Percentiles rank a stretch among this genome's conserved stretches.
Evolutionary conservation across 371 early-diverging fungal genomes (phyloP).

Genomic region (Lichtheimia hyalospora): DNA sequence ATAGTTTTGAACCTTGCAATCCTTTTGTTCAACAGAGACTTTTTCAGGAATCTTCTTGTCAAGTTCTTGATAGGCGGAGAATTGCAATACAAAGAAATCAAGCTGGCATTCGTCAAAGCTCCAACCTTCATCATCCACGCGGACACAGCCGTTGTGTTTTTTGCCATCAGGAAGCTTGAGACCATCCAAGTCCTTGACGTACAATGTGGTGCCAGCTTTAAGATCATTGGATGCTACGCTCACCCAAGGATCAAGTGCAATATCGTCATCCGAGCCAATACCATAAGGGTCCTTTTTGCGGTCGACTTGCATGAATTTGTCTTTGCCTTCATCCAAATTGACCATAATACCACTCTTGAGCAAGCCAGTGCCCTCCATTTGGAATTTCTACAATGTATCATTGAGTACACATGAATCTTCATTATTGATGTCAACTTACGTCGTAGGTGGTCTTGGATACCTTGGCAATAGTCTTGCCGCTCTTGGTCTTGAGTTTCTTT

Average conservation of each 20-base stretch:
- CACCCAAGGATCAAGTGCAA: constrained; percentile 27
- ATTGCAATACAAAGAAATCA: constrained; percentile 32
- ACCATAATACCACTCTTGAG: constrained; percentile 25
- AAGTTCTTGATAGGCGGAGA: constrained; percentile 14
- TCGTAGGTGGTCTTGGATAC: constrained; percentile 26
- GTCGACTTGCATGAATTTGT: constrained; percentile 18
- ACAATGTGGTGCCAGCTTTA: constrained; percentile 24
- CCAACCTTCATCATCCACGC: constrained; percentile 42
- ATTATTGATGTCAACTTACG: constrained; percentile 4
- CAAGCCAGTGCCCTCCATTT: constrained; percentile 37
- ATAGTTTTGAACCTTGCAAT: constrained; percentile 24
- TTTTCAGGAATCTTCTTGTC: constrained; percentile 16
- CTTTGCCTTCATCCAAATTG: constrained; percentile 22
- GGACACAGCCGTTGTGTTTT: constrained; percentile 43
- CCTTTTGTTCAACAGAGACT: constrained; percentile 13
- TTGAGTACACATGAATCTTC: background rate
- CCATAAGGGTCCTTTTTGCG: constrained; percentile 24
- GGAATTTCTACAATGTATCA: constrained; percentile 16
- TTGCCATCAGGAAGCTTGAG: constrained; percentile 30
- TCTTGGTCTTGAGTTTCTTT: constrained; percentile 12
- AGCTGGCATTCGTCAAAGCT: constrained; percentile 31
- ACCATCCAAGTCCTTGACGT: constrained; percentile 34
- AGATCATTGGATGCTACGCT: constrained; percentile 34
- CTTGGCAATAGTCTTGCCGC: constrained; percentile 23
- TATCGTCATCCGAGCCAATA: constrained; percentile 15